Base-by-base conservation (phyloP, 148 eudicot genomes). In the Salicornia ramosissima region DNA sequence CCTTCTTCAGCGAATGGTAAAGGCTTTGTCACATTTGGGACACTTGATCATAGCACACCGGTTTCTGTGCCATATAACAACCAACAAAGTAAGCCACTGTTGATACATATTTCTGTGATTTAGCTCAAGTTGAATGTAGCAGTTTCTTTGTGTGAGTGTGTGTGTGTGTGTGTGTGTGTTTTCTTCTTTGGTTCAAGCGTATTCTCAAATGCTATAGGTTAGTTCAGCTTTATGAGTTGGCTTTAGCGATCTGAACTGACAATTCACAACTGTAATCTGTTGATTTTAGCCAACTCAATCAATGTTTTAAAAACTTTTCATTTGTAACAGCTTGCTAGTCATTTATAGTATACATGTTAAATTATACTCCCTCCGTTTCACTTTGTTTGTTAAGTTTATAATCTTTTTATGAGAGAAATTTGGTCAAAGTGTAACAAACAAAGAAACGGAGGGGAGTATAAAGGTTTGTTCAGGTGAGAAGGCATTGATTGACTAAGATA, bases 21-120 rank as follows among this genome's bases (percentile, higher is more conserved):
- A 53, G 73, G 84, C 30, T 71, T 83, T 63, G 80, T 68, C 47
- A 71, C 84, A 49, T 22, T 64, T 64, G 90, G 77, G 52, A 52
- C 78, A 40, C 43, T 71, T 78, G 78, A 80, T 75, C 59, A 71
- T 53, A 66, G 70, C 82, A 79, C 77, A 63, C 79, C 78, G 8
- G 71, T 71, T 58, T 77, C 78, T 65, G 34, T 65, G 74, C 71
- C 86, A 59, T 75, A 52, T 66, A 53, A 76, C 75, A 74, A 74
- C 50, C 85, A 77, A 74, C 79, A 81, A 65, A 79, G 95, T 86
- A 79, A 63, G 67, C 67, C 74, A 53, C 26, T 51, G 42, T 21
- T 53, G 29, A 1, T 54, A 54, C 47, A 15, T 3, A 47, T 22
- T 61, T 19, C 14, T 72, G 10, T 57, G 18, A 21, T 22, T 21